Evolutionary conservation across 2,329 filamentous ascomycete species (phyloP).

Genomic region (Botrytis hyacinthi): DNA sequence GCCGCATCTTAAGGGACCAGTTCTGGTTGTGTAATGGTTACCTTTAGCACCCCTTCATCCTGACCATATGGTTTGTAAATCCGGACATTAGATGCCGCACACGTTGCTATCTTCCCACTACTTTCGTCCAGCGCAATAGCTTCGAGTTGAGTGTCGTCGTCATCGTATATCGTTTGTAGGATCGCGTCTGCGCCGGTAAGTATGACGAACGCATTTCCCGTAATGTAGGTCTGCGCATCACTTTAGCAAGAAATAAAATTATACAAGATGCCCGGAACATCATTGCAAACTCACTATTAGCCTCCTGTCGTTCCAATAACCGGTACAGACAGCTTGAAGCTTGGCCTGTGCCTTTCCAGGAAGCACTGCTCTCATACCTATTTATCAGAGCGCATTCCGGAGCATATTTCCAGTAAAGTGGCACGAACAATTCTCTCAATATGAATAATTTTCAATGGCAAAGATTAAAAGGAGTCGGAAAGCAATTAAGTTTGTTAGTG

Average conservation of each 20-base stretch:
- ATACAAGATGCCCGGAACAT: neutral
- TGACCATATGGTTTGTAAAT: conserved; percentile 75
- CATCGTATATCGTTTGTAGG: conserved; percentile 87
- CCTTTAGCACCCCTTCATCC: conserved; percentile 71
- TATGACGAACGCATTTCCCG: conserved; percentile 82
- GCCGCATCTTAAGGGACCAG: conserved; percentile 4
- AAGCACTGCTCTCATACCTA: conserved; percentile 73
- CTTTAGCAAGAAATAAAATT: conserved; percentile 22
- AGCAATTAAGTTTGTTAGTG: neutral
- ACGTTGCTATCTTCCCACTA: conserved; percentile 81
- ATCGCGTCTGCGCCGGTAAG: conserved; percentile 71
- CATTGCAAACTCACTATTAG: conserved; percentile 59
- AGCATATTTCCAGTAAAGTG: conserved; percentile 15
- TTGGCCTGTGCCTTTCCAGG: conserved; percentile 75
- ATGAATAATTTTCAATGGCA: neutral
- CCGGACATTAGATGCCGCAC: conserved; percentile 64
- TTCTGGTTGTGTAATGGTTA: conserved; percentile 42
- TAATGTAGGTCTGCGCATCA: conserved; percentile 72
- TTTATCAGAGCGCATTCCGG: conserved; percentile 29
- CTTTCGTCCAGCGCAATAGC: conserved; percentile 78
- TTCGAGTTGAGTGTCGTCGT: conserved; percentile 62
- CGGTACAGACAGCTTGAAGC: conserved; percentile 74
- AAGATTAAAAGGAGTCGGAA: neutral
- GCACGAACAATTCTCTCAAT: neutral
- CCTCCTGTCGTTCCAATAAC: conserved; percentile 68